phyloP scores from a whole-genome alignment of 1,284 basidiomycete genomes.

The Trametes sp. region DNA sequence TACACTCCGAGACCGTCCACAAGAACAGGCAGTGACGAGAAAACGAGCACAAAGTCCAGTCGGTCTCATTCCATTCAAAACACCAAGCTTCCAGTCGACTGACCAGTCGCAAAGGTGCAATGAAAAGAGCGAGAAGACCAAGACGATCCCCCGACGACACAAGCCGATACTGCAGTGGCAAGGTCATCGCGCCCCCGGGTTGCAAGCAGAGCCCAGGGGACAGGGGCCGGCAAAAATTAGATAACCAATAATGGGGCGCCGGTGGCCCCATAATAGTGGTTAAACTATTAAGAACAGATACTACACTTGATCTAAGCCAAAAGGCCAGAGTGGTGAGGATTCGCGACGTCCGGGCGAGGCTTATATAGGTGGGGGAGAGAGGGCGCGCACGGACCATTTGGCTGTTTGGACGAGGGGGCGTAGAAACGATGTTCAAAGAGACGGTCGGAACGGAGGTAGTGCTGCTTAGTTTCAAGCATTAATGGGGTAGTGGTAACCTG shows the following conservation, averaged over 20 bases:
- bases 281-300: slow-evolving; percentile 91
- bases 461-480: slow-evolving; percentile 26
- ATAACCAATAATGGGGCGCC: slow-evolving; percentile 42
- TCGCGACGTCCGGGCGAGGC: neutral
- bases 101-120: slow-evolving; percentile 23
- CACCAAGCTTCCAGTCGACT: slow-evolving; percentile 26
- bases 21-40: too few species aligned
- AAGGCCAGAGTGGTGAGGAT: slow-evolving; percentile 85
- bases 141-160: slow-evolving; percentile 33
- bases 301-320: slow-evolving; percentile 98
- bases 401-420: slow-evolving; percentile 6
- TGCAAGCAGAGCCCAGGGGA: slow-evolving; percentile 35
- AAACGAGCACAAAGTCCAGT: neutral
- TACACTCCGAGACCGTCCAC: neutral
- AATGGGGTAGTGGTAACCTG: slow-evolving; percentile 44
- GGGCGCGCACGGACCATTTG: slow-evolving; percentile 27
- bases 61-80: slow-evolving; percentile 24
- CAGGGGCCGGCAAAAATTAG: slow-evolving; percentile 37
- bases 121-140: slow-evolving; percentile 29
- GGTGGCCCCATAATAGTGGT: slow-evolving; percentile 68
- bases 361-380: slow-evolving; percentile 6
- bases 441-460: neutral
- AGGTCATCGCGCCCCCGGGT: slow-evolving; percentile 36
- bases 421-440: neutral
- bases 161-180: slow-evolving; percentile 34